These are phyloP conservation scores for Holtermanniella nyarrowii DNA, from an alignment of 768 basidiomycete genomes.

Conservation along the genomic window DNA sequence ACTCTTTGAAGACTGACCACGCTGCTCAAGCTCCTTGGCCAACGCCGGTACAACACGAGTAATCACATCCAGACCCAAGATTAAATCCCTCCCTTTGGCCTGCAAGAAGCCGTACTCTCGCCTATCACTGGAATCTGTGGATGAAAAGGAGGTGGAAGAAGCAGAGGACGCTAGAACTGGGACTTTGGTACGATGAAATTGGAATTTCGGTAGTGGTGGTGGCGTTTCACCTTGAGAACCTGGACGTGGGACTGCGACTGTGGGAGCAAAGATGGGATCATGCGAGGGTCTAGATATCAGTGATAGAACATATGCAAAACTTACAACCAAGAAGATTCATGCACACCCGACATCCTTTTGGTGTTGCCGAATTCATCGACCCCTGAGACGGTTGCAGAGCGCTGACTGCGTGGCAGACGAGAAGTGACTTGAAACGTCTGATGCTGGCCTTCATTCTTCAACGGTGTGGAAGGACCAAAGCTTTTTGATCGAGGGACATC, in stretches of 20 bases:
- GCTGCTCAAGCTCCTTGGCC: conserved; percentile 17
- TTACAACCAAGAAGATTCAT: not conserved
- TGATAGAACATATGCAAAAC: not conserved
- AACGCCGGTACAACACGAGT: conserved; percentile 21
- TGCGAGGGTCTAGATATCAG: not conserved
- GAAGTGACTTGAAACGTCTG: not conserved
- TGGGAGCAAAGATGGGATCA: not conserved
- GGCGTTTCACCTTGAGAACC: not conserved
- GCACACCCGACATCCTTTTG: not conserved
- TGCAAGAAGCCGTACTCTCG: conserved; percentile 27
- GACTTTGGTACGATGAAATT: conserved; percentile 11
- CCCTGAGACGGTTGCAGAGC: not conserved
- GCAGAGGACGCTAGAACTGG: not conserved
- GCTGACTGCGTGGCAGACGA: not conserved
- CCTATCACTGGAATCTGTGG: not conserved
- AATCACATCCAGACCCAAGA: conserved; percentile 27
- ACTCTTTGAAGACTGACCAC: conserved; percentile 19
- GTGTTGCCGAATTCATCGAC: not conserved
- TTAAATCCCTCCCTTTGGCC: conserved; percentile 16
- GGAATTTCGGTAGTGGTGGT: not conserved
- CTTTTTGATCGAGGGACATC: not conserved
- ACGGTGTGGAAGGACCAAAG: not conserved
- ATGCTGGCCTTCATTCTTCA: not conserved
- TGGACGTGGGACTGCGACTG: not conserved
- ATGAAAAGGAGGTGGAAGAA: not conserved